Conservation (phyloP, 2,329 filamentous ascomycete species). For the Botryotinia narcissicola region DNA sequence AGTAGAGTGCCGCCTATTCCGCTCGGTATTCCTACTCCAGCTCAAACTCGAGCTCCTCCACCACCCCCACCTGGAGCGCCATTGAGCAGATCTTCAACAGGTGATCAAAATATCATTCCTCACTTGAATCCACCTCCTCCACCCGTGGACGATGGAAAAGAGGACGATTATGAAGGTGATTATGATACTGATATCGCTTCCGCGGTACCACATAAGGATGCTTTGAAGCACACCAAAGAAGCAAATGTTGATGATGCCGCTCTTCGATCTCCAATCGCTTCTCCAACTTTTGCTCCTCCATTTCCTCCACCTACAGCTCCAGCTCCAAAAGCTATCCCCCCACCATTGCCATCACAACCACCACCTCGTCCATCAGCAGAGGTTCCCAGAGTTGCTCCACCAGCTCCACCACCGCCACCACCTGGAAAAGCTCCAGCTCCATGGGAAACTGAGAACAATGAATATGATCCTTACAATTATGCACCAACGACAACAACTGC, state of each 20-base stretch:
- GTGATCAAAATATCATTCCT: slow-evolving; percentile 49
- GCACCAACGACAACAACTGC: slow-evolving; percentile 30
- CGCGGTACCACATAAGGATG: slow-evolving; percentile 91
- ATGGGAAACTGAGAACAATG: slow-evolving; percentile 63
- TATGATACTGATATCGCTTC: slow-evolving; percentile 97
- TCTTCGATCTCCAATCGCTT: slow-evolving; percentile 45
- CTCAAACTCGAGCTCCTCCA: slow-evolving; percentile 61
- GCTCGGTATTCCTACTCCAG: slow-evolving; percentile 44
- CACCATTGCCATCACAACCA: slow-evolving; percentile 61
- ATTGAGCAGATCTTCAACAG: slow-evolving; percentile 57
- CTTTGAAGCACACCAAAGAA: slow-evolving; percentile 78
- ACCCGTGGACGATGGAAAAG: slow-evolving; percentile 69
- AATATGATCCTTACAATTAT: slow-evolving; percentile 68
- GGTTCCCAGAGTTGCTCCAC: slow-evolving; percentile 64
- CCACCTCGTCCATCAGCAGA: slow-evolving; percentile 63
- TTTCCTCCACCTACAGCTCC: slow-evolving; percentile 54
- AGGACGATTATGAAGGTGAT: slow-evolving; percentile 94
- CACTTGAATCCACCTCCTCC: slow-evolving; percentile 47
- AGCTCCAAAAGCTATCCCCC: slow-evolving; percentile 60
- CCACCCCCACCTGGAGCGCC: slow-evolving; percentile 60
- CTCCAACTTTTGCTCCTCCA: slow-evolving; percentile 47
- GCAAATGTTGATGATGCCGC: slow-evolving; percentile 71
- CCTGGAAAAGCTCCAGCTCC: slow-evolving; percentile 40
- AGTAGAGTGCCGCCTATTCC: slow-evolving; percentile 63
- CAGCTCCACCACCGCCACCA: slow-evolving; percentile 51